phyloP scores from a whole-genome alignment of 176 grass and related monocot genomes.

The Sorghum bicolor region Sorghum_bicolor_NCBIv3 NC_012873.2:12181501-12182000 shows the following conservation, averaged over 20 bases:
- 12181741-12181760: neutral
- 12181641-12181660: neutral
- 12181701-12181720: neutral
- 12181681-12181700: neutral
- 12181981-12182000: neutral
- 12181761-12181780: neutral
- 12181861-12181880: neutral
- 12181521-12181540: constrained; percentile 10
- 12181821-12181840: neutral
- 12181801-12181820: neutral
- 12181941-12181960: neutral
- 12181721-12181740: neutral
- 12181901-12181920: neutral
- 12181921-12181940: neutral
- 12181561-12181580: neutral
- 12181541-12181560: neutral
- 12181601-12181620: constrained; percentile 26
- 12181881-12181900: neutral
- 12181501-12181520: constrained; percentile 7
- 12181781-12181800: neutral
- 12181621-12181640: constrained; percentile 26
- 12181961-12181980: neutral
- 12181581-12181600: constrained; percentile 23
- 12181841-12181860: neutral
- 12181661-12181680: neutral